Base-by-base conservation (phyloP, 805 yeast genomes). In the Metschnikowia orientalis region DNA sequence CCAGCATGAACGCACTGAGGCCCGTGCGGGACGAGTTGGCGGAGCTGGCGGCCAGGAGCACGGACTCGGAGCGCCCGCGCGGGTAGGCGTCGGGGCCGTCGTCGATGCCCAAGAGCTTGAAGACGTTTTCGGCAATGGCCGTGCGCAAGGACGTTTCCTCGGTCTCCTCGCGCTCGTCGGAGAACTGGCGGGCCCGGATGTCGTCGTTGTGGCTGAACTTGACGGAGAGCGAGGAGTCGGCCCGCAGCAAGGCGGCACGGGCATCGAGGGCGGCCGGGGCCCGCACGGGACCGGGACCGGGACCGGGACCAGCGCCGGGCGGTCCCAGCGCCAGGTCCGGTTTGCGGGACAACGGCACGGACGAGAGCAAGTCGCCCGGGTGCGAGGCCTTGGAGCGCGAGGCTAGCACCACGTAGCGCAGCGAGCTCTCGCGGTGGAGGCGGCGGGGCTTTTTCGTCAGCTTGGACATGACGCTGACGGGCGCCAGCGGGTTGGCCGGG, bases 321-420 rank as follows among this genome's bases (percentile, higher is more conserved):
- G 13, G 8, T n/a, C n/a, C n/a, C 40, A 48, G 47, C 41, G 56
- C 42, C 38, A 50, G 56, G 28, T 53, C 54, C 2, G 63, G 49
- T 36, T 50, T 53, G 33, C 81, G 61, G 2, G 81, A 69, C 6
- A 83, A 54, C 1, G 95, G 92, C 1, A 81, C 95, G 34, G 81
- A 83, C 0, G 95, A 82, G 8, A 88, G 59, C 32, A 88, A 63
- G 52, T 87, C 95, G 18, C 95, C 95, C 0, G 95, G 95, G 48
- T 82, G 86, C 11, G 79, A 62, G 4, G 73, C 59, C 33, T 73
- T 62, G 4, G 53, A 70, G 30, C 79, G 61, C 2, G 83, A 68
- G 16, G 71, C 74, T 21, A 81, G 57, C 4, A 61, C 50, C 12
- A 66, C 71, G 27, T 63, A 56, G 59, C 73, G 41, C 4, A 68